Conservation (phyloP, 2,329 filamentous ascomycete species). For the Epichloe brachyelytri region DNA sequence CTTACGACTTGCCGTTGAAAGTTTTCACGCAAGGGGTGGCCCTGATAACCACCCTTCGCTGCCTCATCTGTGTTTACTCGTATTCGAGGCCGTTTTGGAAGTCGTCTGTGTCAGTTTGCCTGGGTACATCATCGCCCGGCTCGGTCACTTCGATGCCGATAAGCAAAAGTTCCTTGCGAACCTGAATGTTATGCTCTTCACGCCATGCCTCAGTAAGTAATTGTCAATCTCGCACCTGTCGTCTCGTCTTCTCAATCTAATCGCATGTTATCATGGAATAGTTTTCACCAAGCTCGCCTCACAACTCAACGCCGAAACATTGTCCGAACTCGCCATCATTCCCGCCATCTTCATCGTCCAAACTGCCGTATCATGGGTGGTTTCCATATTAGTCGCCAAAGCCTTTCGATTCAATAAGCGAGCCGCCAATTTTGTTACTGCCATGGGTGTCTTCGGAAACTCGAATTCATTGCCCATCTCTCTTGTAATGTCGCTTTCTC, state of each 20-base stretch:
- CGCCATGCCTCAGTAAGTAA: conserved; percentile 77
- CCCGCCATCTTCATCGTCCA: conserved; percentile 88
- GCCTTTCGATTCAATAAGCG: conserved; percentile 72
- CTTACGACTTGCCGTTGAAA: conserved; percentile 29
- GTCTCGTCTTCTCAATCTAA: background rate
- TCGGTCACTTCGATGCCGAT: conserved; percentile 89
- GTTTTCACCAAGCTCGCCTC: conserved; percentile 96
- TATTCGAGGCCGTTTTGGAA: conserved; percentile 90
- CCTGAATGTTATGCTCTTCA: conserved; percentile 91
- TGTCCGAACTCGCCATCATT: conserved; percentile 82
- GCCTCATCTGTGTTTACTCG: conserved; percentile 60
- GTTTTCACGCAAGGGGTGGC: conserved; percentile 21
- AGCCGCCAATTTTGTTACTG: conserved; percentile 85
- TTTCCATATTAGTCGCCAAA: conserved; percentile 57
- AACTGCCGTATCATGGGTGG: conserved; percentile 72
- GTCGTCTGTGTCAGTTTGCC: conserved; percentile 91
- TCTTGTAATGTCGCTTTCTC: conserved; percentile 82
- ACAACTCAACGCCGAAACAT: conserved; percentile 82
- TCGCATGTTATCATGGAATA: conserved; percentile 19
- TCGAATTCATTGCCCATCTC: conserved; percentile 97
- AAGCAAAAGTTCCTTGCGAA: conserved; percentile 96
- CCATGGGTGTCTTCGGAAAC: conserved; percentile 96
- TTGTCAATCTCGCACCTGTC: background rate
- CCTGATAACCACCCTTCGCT: conserved; percentile 51
- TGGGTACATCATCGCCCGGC: conserved; percentile 79